A percentile compares a stretch with the other conserved stretches of the same genome.
These are phyloP conservation scores for Rhizomucor miehei DNA, from an alignment of 371 early-diverging fungal genomes.

Conservation along the genomic window DNA sequence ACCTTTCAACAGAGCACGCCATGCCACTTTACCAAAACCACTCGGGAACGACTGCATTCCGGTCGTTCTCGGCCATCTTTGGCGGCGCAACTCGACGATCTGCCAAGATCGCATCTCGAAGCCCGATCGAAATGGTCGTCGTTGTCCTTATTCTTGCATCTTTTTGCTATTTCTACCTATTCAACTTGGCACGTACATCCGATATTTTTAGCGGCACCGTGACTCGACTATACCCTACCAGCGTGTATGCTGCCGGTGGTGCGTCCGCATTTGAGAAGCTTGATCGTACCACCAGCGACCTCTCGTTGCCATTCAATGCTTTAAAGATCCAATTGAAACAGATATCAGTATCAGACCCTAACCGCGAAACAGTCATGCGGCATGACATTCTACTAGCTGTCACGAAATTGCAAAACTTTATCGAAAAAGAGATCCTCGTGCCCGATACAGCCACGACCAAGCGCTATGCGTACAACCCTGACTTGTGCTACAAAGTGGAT, in stretches of 20 bases:
- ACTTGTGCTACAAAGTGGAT: constrained; percentile 36
- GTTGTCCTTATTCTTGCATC: constrained; percentile 71
- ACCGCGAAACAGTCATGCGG: constrained; percentile 26
- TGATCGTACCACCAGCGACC: constrained; percentile 19
- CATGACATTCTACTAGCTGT: constrained; percentile 44
- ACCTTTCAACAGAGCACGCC: no score
- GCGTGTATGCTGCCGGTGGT: constrained; percentile 44
- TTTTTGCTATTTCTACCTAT: constrained; percentile 73
- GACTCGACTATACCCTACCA: constrained; percentile 51
- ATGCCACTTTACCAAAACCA: not conserved
- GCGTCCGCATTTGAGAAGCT: constrained; percentile 30
- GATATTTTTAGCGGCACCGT: constrained; percentile 61
- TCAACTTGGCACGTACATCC: constrained; percentile 70
- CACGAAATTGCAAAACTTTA: constrained; percentile 46
- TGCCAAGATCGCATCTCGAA: constrained; percentile 33
- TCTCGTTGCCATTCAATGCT: constrained; percentile 20
- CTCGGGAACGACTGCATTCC: constrained; percentile 15
- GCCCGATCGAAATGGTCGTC: constrained; percentile 84
- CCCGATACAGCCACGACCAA: constrained; percentile 23
- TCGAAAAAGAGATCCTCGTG: constrained; percentile 52
- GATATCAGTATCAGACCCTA: constrained; percentile 40
- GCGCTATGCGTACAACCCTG: constrained; percentile 31
- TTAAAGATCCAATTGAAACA: constrained; percentile 56
- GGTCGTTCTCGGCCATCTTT: constrained; percentile 20
- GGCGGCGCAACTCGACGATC: constrained; percentile 20